A percentile compares a stretch with the other conserved stretches of the same genome.
Evolutionary conservation across 1,284 basidiomycete species (phyloP).

Genomic region (Phellopilus nigrolimitatus): DNA sequence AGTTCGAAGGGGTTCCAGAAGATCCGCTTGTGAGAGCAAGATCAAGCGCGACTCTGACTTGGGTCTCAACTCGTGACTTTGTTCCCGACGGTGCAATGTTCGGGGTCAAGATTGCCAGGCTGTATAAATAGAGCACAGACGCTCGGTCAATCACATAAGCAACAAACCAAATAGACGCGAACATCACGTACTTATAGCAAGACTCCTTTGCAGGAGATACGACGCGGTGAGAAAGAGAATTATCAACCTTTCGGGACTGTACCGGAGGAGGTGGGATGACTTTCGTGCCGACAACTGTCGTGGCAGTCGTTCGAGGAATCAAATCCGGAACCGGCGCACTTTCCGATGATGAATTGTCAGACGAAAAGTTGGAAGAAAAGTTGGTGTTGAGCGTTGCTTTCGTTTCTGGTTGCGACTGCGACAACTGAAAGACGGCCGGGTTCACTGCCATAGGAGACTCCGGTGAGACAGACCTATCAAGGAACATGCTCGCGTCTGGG

Average conservation of each 20-base stretch:
- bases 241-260: slow-evolving; percentile 48
- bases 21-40: slow-evolving; percentile 64
- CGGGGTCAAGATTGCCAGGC: slow-evolving; percentile 75
- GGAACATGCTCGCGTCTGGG: slow-evolving; percentile 19
- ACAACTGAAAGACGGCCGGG: slow-evolving; percentile 18
- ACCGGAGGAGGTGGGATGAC: slow-evolving; percentile 56
- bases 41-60: slow-evolving; percentile 78
- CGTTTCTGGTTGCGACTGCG: neutral
- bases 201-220: slow-evolving; percentile 66
- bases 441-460: slow-evolving; percentile 15
- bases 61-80: slow-evolving; percentile 94
- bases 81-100: slow-evolving; percentile 81
- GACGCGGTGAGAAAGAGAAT: slow-evolving; percentile 47
- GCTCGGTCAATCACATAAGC: slow-evolving; percentile 6
- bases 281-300: slow-evolving; percentile 34
- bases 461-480: slow-evolving; percentile 15
- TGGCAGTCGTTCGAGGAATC: slow-evolving; percentile 28
- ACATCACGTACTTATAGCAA: slow-evolving; percentile 61
- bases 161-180: slow-evolving; percentile 1
- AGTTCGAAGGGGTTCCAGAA: slow-evolving; percentile 51
- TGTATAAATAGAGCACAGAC: slow-evolving; percentile 31
- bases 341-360: slow-evolving; percentile 19
- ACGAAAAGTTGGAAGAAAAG: slow-evolving; percentile 19
- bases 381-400: slow-evolving; percentile 4
- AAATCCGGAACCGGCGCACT: slow-evolving; percentile 24